Evolutionary conservation across 2,329 filamentous ascomycete species (phyloP).

Genomic region (Pyrenochaeta sp.): DNA sequence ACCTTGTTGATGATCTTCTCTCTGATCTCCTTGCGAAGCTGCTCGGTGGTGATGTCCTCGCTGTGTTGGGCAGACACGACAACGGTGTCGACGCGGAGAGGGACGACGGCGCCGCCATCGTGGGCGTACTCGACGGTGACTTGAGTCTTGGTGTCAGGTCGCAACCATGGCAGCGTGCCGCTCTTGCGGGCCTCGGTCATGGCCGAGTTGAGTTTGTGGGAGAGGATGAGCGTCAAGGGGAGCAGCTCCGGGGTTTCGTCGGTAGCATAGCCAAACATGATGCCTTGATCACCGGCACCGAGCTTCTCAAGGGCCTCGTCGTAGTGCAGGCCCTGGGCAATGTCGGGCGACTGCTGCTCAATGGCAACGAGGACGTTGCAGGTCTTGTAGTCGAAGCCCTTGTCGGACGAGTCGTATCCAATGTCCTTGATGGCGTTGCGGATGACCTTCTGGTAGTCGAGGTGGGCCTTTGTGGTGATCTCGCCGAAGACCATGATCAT

Average conservation of each 20-base stretch:
- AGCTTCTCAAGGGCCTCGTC: conserved; percentile 97
- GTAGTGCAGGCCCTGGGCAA: conserved; percentile 98
- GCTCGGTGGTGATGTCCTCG: conserved; percentile 85
- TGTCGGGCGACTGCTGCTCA: conserved; percentile 98
- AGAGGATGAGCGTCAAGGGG: conserved; percentile 89
- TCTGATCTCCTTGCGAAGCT: conserved; percentile 91
- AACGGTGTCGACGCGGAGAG: conserved; percentile 92
- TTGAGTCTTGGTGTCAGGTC: conserved; percentile 99
- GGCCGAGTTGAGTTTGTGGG: conserved; percentile 96
- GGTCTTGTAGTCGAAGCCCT: conserved; percentile 99
- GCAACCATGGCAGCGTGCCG: conserved; percentile 89
- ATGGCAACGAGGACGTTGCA: conserved; percentile 98
- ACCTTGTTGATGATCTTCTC: conserved; percentile 97
- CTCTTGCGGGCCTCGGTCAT: conserved; percentile 91
- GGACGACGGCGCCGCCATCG: conserved; percentile 91
- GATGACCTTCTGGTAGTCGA: conserved; percentile 99
- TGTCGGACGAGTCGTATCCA: conserved; percentile 94
- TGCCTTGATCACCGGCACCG: conserved; percentile 98
- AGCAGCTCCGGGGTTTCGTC: conserved; percentile 98
- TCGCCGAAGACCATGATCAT: conserved; percentile 89
- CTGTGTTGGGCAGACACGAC: conserved; percentile 97
- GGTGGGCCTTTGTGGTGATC: conserved; percentile 93
- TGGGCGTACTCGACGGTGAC: conserved; percentile 99
- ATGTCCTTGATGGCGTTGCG: conserved; percentile 97
- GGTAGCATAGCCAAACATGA: conserved; percentile 99